A percentile compares a stretch with the other conserved stretches of the same genome.
Evolutionary conservation across 306 rosid genomes (phyloP).

Genomic region (Sesbania bispinosa): DNA sequence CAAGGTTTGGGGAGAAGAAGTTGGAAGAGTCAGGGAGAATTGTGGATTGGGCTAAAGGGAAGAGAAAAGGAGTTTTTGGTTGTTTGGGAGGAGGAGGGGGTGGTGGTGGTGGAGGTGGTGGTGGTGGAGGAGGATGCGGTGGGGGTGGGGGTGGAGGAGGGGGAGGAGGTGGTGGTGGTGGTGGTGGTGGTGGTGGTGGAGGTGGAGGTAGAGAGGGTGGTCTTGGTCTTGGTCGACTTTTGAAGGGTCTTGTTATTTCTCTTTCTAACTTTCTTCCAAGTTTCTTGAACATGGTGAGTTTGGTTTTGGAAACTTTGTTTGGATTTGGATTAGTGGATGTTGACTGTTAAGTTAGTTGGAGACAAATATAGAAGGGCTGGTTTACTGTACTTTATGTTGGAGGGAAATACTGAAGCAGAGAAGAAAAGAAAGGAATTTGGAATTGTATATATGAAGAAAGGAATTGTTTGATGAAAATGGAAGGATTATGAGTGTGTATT

Average conservation of each 20-base stretch:
- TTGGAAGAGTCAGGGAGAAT: conserved; percentile 72
- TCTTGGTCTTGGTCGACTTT: not conserved
- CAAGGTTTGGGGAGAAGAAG: conserved; percentile 59
- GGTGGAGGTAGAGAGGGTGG: not conserved
- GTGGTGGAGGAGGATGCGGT: not conserved
- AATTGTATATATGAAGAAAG: conserved; percentile 28
- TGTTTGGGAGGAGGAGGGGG: not conserved
- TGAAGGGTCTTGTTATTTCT: too few species aligned
- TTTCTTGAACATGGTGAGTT: conserved; percentile 39
- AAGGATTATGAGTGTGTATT: too few species aligned
- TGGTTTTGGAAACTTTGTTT: not conserved
- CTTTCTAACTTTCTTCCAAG: conserved; percentile 21
- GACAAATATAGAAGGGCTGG: not conserved
- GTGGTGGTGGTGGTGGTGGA: too few species aligned
- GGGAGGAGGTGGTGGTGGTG: not conserved
- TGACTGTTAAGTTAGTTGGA: conserved; percentile 27
- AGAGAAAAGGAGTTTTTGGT: conserved; percentile 48
- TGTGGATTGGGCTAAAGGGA: conserved; percentile 53
- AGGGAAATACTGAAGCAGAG: not conserved
- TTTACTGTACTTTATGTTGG: not conserved
- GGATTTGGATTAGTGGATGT: not conserved
- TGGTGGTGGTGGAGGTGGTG: not conserved
- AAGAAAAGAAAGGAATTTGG: conserved; percentile 18
- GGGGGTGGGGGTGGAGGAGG: not conserved
- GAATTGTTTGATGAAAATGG: conserved; percentile 31